A percentile compares a stretch with the other conserved stretches of the same genome.
These are phyloP conservation scores for Lophium mytilinum DNA, from an alignment of 495 filamentous ascomycete genomes.

Conservation along the genomic window DNA sequence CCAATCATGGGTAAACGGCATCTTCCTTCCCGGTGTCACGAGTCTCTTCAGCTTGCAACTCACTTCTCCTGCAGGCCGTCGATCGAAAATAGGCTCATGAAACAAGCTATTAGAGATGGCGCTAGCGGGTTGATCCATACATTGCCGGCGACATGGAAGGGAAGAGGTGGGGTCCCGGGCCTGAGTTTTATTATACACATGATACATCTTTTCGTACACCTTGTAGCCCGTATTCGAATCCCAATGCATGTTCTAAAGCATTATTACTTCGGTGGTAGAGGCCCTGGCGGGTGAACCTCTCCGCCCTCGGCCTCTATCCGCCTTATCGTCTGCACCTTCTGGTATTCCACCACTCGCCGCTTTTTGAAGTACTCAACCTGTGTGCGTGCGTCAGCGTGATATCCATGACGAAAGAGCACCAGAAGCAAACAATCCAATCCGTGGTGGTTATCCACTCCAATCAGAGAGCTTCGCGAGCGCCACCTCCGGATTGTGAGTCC, in stretches of 20 bases:
- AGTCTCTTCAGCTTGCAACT: too few species aligned
- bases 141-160: background rate
- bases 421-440: background rate
- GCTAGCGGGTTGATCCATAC: background rate
- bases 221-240: background rate
- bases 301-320: slow-evolving; percentile 73
- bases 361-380: slow-evolving; percentile 98
- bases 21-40: too few species aligned
- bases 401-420: slow-evolving; percentile 4
- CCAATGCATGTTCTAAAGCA: background rate
- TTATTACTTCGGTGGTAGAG: slow-evolving; percentile 2
- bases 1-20: too few species aligned
- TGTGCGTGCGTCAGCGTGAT: slow-evolving; percentile 1
- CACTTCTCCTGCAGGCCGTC: too few species aligned
- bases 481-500: background rate
- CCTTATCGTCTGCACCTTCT: slow-evolving; percentile 71
- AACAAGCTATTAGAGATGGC: too few species aligned
- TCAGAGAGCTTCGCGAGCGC: background rate
- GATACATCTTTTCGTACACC: slow-evolving; percentile 1
- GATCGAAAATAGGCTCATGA: too few species aligned
- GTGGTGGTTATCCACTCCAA: background rate
- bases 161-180: background rate
- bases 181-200: slow-evolving; percentile 12
- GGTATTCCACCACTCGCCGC: slow-evolving; percentile 81
- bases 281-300: slow-evolving; percentile 8